Evolutionary conservation across 345 rosid genomes (phyloP), one percentile per base, ranked within the genome.

Genomic region (Melastoma malabathricum): DNA sequence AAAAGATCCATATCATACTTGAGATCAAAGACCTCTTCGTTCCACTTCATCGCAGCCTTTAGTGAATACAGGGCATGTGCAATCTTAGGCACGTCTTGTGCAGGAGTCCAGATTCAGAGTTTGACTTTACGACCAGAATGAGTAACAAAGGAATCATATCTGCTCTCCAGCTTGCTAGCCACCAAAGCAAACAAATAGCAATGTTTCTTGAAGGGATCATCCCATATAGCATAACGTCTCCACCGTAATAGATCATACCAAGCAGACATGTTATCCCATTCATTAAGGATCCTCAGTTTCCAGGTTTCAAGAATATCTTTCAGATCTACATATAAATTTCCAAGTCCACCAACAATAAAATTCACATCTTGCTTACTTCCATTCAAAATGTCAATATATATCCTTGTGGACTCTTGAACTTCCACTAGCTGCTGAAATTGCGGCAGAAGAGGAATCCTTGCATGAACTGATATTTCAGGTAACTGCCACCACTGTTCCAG

Each of bases 41-140:
- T 97, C 98, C 99, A 92, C 68, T 88, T 92, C 97, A 88, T 92
- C 43, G 99, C 83, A 8, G 95, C 96, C 67, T 88, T 92, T 48
- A 92, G 78, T 18, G 99, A 78, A 75, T 81, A 88, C 99, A 92
- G 87, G 87, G 97, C 99, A 71, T 88, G 97, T 29, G 77, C 90
- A 68, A 95, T 92, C 81, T 70, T 84, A n/a, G n/a, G 97, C 99
- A 71, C 85, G 54, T 92, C 97, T 71, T 87, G 81, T 18, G 89
- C 82, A 14, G 93, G 98, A 54, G 90, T 92, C 97, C 97, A 92
- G 68, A 92, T 92, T 70, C 80, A 79, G 48, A 87, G 76, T 29
- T 77, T 64, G 27, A 92, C 97, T 50, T 81, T 60, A 64, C 84
- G 82, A 69, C 97, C 97, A 58, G 95, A 84, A 12, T 77, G 73